These are phyloP conservation scores for Lipomyces anomalus DNA, from an alignment of 805 yeast genomes.

Conservation along the genomic window DNA sequence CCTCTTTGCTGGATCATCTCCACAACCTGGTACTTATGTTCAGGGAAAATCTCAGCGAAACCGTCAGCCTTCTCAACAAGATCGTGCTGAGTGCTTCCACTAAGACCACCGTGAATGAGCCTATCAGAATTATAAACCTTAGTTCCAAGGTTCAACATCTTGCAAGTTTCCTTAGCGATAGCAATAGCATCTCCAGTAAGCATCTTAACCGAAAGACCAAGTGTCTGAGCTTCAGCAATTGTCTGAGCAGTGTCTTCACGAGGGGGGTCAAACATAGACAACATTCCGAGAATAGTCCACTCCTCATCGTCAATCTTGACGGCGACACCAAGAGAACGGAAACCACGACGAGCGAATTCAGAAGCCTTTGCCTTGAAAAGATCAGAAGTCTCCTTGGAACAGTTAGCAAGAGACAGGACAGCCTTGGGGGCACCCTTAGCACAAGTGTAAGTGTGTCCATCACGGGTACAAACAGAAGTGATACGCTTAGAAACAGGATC, in stretches of 20 bases:
- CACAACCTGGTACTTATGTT: conserved; percentile 93
- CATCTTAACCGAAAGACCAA: conserved; percentile 96
- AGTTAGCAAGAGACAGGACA: conserved; percentile 47
- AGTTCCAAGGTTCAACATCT: conserved; percentile 94
- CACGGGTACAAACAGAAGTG: conserved; percentile 90
- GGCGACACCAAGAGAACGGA: conserved; percentile 97
- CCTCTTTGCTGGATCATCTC: conserved; percentile 94
- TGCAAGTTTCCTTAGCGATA: conserved; percentile 97
- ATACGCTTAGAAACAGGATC: conserved; percentile 97
- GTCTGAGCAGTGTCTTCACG: conserved; percentile 97
- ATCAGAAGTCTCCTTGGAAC: conserved; percentile 87
- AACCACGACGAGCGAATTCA: conserved; percentile 96
- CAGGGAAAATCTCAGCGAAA: conserved; percentile 98
- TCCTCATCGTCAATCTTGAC: conserved; percentile 98
- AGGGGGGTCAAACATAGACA: conserved; percentile 99
- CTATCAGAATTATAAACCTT: conserved; percentile 96
- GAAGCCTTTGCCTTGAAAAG: conserved; percentile 95
- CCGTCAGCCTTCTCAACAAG: conserved; percentile 97
- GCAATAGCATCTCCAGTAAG: conserved; percentile 99
- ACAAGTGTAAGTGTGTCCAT: conserved; percentile 92
- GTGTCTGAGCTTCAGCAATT: conserved; percentile 82
- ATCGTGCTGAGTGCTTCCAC: conserved; percentile 96
- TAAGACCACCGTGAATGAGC: conserved; percentile 92
- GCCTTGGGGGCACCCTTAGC: conserved; percentile 99
- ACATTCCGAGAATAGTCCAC: conserved; percentile 96